Base-by-base conservation (phyloP, 129 eudicot genomes). In the Tagetes erecta region DNA sequence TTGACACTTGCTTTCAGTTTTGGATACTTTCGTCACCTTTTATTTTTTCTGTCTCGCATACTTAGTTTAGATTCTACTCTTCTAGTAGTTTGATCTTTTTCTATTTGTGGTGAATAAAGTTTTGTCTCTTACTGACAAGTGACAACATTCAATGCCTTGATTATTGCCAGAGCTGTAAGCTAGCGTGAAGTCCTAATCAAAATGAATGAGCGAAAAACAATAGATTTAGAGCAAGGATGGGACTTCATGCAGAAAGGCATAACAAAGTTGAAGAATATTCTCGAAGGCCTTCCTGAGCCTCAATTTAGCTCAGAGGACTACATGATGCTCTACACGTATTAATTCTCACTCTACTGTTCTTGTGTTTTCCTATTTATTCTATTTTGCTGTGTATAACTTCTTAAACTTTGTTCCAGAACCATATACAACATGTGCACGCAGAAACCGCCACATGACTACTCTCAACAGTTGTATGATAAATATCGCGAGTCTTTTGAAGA, bases 321-420 rank as follows among this genome's bases (percentile, higher is more conserved):
- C 86, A 90, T 90, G 96, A 88, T 88, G 91, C 98, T 90, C 60
- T 93, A 93, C 81, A 90, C 98, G 97, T 92, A 92, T 70, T 76
- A 73, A 12, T 35, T 42, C 63, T 46, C 27, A n/a, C 56, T 68
- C 13, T 36, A 30, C 45, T 31, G 8, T 41, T 68, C 52, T 14
- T n/a, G 34, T 47, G 13, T 2, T 64, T 56, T 49, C 3, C 40
- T 56, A 6, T 31, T 53, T 65, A 8, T 53, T 50, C 7, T 76
- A 8, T 5, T 46, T 9, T 51, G 56, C n/a, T 71, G 67, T 55
- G 36, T 74, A 0, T 27, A 45, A 12, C 60, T 76, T 10, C 45
- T 77, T 82, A 42, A 79, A 78, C 30, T 67, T 52, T 71, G 58
- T 78, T 57, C 9, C 83, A 92, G 97, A 67, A 92, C 96, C 33